Evolutionary conservation across 495 filamentous ascomycete genomes (phyloP), one percentile per base, ranked within the genome.

Genomic region (Penicillium diatomitis): DNA sequence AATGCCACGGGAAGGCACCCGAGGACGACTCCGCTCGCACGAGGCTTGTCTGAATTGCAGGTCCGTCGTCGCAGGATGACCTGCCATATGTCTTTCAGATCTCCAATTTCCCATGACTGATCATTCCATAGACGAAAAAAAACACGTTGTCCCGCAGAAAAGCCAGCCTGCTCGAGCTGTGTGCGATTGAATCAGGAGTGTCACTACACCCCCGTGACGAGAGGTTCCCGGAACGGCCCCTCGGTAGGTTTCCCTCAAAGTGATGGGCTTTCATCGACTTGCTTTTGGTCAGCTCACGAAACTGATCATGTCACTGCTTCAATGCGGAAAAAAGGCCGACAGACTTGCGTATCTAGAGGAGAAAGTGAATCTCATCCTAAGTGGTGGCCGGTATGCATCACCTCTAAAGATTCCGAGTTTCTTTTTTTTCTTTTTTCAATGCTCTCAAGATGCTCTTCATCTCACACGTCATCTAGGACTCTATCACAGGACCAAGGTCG

Each of bases 1-100:
- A 45, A 64, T 69, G 66, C 63, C 65, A 45, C 62, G 61, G 30
- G 64, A 65, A 44, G 61, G 48, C 54, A 55, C 50, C 51, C 71
- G 69, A 32, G 66, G 69, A 47, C 61, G 70, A 54, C 54, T 71
- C 47, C 68, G 69, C 35, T 72, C 70, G 38, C 67, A 74, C 48
- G 68, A 72, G 51, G 70, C 70, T 37, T 74, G 70, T 51, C 58
- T 71, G 29, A 70, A 71, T 41, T 74, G 70, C 63, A 53, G 70
- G 69, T 70, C 35, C 47, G 54, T 53, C 27, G 3, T 20, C 20
- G 20, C 20, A 42, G 29, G 20, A 2, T 39, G 11, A 5, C 20
- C 10, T 39, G 4, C 6, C 10, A 9, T 5, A 8, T 29, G n/a
- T 47, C 40, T n/a, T 35, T 8, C 12, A 6, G 11, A 8, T 8